Evolutionary conservation across 371 early-diverging fungal genomes (phyloP), one percentile per base, ranked within the genome.

Genomic region (Rhizopus microsporus): DNA sequence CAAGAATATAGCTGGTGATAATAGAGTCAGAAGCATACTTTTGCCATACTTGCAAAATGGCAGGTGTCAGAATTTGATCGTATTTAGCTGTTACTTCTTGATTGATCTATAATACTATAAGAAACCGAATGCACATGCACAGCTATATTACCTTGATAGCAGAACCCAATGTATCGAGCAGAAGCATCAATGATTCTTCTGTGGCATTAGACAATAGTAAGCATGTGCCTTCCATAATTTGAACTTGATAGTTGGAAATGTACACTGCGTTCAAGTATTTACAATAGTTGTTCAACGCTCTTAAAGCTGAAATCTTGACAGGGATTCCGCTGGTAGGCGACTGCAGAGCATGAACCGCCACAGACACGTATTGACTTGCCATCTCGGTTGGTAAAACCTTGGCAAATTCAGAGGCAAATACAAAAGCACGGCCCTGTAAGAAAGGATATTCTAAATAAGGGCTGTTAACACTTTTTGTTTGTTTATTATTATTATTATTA

Each of bases 351-450:
- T 78, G 75, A 4, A 88, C 88, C 17, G 92, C 85, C 13, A 89
- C 89, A 23, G 77, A 65, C 23, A 94, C 81, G 68, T 89, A 92
- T 37, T 89, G 84, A 5, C 72, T 59, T 0, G 89, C 79, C 45
- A 91, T 74, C 4, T 85, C 78, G 4, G 72, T 60, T 5, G 93
- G 93, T 15, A 93, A 72, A 16, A 84, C 74, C n/a, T 80, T 75
- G 3, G 90, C 88, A 77, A 92, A 90, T 63, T 88, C 86, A 39
- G 90, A 88, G 1, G 92, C 85, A 79, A 95, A 93, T 9, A 93
- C 87, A 46, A 96, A 83, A 2, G 94, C 90, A 16, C 95, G 90
- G 3, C 94, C 93, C 70, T 93, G 93, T 59, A 91, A 82, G 65
- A 91, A 92, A 3, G 97, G 95, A 37, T 69, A 80, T 3, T 85